Evolutionary conservation across 1,139 yeast genomes (phyloP).

Genomic region (Debaryomyces subglobosus): DNA sequence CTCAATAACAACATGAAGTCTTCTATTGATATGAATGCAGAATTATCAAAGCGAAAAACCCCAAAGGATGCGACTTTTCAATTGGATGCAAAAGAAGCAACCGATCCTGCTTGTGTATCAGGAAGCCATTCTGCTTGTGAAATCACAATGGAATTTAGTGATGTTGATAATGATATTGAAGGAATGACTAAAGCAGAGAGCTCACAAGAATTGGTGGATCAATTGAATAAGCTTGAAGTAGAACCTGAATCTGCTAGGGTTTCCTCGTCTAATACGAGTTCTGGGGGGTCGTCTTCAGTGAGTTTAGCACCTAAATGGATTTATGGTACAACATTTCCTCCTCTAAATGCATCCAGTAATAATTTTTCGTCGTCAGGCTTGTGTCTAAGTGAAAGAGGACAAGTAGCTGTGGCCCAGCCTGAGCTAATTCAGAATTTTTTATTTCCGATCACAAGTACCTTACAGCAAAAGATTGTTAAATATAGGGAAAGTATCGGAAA

Average conservation of each 20-base stretch:
- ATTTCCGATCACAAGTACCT: constrained; percentile 33
- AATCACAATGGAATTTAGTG: constrained; percentile 12
- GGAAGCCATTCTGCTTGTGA: constrained; percentile 1
- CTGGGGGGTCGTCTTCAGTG: constrained; percentile 1
- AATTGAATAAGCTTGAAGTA: neutral
- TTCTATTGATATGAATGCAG: neutral
- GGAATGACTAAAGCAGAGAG: neutral
- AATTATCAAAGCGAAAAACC: neutral
- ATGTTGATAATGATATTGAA: constrained; percentile 10
- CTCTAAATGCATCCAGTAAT: constrained; percentile 9
- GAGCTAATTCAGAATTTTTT: constrained; percentile 47
- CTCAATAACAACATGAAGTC: neutral
- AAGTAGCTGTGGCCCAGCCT: constrained; percentile 45
- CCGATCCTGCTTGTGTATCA: neutral
- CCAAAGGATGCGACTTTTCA: neutral
- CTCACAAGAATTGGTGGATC: neutral
- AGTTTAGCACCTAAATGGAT: constrained; percentile 17
- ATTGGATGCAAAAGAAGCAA: neutral
- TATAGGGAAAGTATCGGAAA: constrained; percentile 20
- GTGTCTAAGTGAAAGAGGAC: constrained; percentile 31
- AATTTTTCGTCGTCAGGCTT: constrained; percentile 21
- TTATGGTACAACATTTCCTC: constrained; percentile 22
- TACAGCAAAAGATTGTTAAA: constrained; percentile 30
- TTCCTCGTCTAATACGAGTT: neutral
- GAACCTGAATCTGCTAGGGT: neutral